A percentile compares a stretch with the other conserved stretches of the same genome.
Conservation (phyloP, 2,329 filamentous ascomycete genomes). For the Mollisia scopiformis region DNA sequence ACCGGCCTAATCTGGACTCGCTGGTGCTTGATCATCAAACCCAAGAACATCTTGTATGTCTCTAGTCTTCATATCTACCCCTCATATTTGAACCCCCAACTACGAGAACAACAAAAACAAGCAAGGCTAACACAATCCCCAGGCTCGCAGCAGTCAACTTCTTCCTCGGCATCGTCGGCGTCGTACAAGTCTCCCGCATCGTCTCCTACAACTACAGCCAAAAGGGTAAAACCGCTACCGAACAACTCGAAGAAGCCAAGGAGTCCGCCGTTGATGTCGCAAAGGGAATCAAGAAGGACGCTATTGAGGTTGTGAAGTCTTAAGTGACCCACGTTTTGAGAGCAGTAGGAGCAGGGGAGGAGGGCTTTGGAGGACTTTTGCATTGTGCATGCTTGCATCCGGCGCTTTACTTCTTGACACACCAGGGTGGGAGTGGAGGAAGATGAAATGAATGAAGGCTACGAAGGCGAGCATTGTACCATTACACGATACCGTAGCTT, state of each 20-base stretch:
- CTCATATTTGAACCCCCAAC: not conserved
- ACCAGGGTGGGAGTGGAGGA: not conserved
- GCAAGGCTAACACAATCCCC: too few relatives aligned
- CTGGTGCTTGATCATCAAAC: constrained; percentile 97
- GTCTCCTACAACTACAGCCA: constrained; percentile 63
- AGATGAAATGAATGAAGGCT: not conserved
- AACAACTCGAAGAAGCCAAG: constrained; percentile 35
- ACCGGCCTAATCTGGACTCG: constrained; percentile 97
- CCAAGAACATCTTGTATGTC: constrained; percentile 83
- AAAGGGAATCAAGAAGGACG: constrained; percentile 38
- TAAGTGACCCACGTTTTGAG: too few relatives aligned
- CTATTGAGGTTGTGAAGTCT: constrained; percentile 39
- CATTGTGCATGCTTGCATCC: not conserved
- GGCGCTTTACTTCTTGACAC: not conserved
- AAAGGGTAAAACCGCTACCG: constrained; percentile 48
- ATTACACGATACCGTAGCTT: not conserved
- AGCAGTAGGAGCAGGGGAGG: not conserved
- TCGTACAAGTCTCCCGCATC: constrained; percentile 82
- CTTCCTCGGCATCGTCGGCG: constrained; percentile 88
- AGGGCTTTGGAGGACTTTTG: not conserved
- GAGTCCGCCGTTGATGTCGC: constrained; percentile 26
- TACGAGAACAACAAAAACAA: too few relatives aligned
- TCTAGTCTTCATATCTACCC: constrained; percentile 18
- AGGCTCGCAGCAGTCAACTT: constrained; percentile 96
- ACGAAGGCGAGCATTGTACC: not conserved